These are phyloP conservation scores for Dothistroma septosporum DNA, from an alignment of 2,329 filamentous ascomycete species.

Conservation along the genomic window DNA sequence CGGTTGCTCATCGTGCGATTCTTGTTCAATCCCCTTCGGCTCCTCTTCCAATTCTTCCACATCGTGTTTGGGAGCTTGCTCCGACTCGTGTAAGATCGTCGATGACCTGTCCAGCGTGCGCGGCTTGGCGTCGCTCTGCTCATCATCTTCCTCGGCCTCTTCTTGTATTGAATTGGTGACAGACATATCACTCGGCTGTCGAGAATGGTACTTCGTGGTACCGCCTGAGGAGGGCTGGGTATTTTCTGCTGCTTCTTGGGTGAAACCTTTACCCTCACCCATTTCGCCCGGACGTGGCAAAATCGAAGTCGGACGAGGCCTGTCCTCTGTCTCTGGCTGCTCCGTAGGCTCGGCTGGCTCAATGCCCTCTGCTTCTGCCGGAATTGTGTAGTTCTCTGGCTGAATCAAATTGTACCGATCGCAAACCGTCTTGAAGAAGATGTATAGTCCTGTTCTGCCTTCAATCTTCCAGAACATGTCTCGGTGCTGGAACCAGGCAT, in stretches of 20 bases:
- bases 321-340: slow-evolving; percentile 9
- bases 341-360: slow-evolving; percentile 44
- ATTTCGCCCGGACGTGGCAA: slow-evolving; percentile 14
- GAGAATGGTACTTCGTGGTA: slow-evolving; percentile 79
- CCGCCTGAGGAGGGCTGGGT: slow-evolving; percentile 53
- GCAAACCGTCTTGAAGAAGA: slow-evolving; percentile 96
- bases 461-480: slow-evolving; percentile 95
- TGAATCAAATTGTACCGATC: slow-evolving; percentile 86
- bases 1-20: slow-evolving; percentile 9
- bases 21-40: background rate
- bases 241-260: slow-evolving; percentile 36
- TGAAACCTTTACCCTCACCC: slow-evolving; percentile 19
- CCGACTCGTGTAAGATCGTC: slow-evolving; percentile 21
- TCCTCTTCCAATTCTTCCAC: background rate
- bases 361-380: slow-evolving; percentile 79
- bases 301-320: slow-evolving; percentile 15
- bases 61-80: slow-evolving; percentile 7
- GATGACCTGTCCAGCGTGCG: slow-evolving; percentile 25
- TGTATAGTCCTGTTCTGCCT: slow-evolving; percentile 82
- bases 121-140: slow-evolving; percentile 22
- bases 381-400: slow-evolving; percentile 92
- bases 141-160: slow-evolving; percentile 60
- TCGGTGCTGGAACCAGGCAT: slow-evolving; percentile 97
- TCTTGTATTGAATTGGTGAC: slow-evolving; percentile 80
- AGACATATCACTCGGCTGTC: slow-evolving; percentile 72